Evolutionary conservation across 768 basidiomycete species (phyloP), one percentile per base, ranked within the genome.

Genomic region (Amanita thiersii): DNA sequence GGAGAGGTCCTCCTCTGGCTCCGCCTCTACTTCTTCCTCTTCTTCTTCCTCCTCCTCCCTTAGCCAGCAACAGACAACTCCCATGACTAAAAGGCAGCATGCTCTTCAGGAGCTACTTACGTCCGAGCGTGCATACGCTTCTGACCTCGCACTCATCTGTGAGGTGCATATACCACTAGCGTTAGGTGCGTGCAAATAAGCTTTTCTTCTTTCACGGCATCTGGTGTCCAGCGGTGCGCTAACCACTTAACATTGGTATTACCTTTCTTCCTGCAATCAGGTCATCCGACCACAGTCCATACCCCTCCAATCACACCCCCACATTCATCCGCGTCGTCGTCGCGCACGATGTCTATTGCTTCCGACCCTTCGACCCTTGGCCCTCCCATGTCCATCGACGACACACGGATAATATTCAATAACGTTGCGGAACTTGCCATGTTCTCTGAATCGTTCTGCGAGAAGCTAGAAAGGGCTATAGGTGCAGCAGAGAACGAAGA

Each of bases 161-260:
- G 80, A 85, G 46, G 71, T 89, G 18, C 81, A 90, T 50, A 79
- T 89, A 29, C 86, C 86, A 4, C 60, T 87, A 39, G 87, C 86
- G 34, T 65, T 82, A 52, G 86, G 87, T 76, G 62, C 47, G 72
- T 68, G 29, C 29, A 19, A 4, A 39, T 41, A 40, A 31, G 7
- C 20, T 39, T 34, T 53, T 12, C 51, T 57, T 64, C 12, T 52
- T 58, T 4, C 65, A 65, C 15, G 51, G 20, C 24, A 39, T 5
- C 26, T 17, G 10, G 26, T 23, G 17, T n/a, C n/a, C n/a, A n/a
- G n/a, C n/a, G n/a, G n/a, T n/a, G n/a, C n/a, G n/a, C n/a, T n/a
- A n/a, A n/a, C n/a, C n/a, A n/a, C n/a, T n/a, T n/a, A n/a, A n/a
- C n/a, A n/a, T n/a, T n/a, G n/a, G 23, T 15, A 44, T 38, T 29